Base-by-base conservation (phyloP, 352 stramenopile species). In the Globisporangium echinulatum region DNA sequence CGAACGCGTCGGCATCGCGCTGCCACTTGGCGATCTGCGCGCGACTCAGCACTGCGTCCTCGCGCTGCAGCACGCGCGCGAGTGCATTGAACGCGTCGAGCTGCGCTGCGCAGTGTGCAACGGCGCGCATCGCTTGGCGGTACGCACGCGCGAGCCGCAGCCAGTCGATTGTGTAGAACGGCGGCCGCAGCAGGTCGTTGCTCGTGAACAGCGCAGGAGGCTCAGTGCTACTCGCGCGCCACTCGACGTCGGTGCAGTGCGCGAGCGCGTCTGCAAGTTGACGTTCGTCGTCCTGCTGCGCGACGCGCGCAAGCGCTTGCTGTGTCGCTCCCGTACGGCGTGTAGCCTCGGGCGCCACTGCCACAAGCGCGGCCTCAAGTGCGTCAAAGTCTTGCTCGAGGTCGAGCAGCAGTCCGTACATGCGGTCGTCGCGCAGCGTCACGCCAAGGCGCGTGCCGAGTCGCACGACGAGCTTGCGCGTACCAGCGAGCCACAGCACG, bases 351-450 rank as follows among this genome's bases (percentile, higher is more conserved):
- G 38, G 25, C 2, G 25, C 58, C 4, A 25, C 48, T n/a, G 48
- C 36, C 9, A 46, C 56, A 0, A 25, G 25, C 1, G 42, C 36
- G 8, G 6, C 17, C 7, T 52, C 53, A 4, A 72, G 53, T 0
- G 58, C 51, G 17, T 78, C 68, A 37, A 79, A 80, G 49, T 85
- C 68, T 56, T 85, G 63, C 1, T 80, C 64, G 15, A 90, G 54
- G 39, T 90, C 67, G 17, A 93, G 59, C 43, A 88, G 55, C 37
- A 90, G 56, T 9, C 79, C 83, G 49, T 90, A 91, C 49, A 88
- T 76, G 53, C 74, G 57, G 61, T 93, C 69, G 3, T 93, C 81
- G 15, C 69, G 52, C 15, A 65, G 62, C 0, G 64, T 72, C 10
- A 63, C 50, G 1, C 81, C 83, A 10, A 88, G 66, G 3, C 83